Evolutionary conservation across 192 early-diverging fungal genomes (phyloP), one percentile per base, ranked within the genome.

Genomic region (Backusella westeae): DNA sequence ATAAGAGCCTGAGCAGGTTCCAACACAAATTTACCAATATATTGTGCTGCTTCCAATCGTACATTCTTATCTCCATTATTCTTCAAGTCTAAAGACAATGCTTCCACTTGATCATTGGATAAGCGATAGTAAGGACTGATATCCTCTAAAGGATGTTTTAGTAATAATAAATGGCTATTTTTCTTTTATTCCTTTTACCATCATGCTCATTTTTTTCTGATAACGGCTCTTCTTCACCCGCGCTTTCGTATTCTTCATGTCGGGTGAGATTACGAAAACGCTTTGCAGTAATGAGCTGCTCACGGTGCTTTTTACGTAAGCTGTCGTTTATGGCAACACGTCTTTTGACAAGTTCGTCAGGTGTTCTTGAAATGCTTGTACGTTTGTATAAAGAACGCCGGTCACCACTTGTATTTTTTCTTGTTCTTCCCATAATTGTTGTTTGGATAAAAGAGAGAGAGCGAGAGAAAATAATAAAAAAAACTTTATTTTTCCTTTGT

Each of bases 221-320:
- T 14, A 26, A 3, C 0, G 70, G 70, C 15, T 73, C 72, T 32
- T 73, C 53, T 73, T 73, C 72, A 15, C 49, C 46, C n/a, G 34
- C 69, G 74, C 49, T 72, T 42, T 80, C 78, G 19, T 69, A 68
- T 39, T 78, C 73, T 76, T 85, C 79, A 69, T 74, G 63, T 23
- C 71, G 41, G 21, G 80, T 72, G 26, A 81, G 56, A 63, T 77
- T 69, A 56, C 86, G 85, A 39, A 90, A 88, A 8, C 92, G 81
- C 69, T 92, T 93, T 41, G 90, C 86, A 74, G 89, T 91, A 65
- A 92, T 87, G 14, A 92, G 76, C 59, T 91, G 90, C 70, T 93
- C 91, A 19, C 92, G 88, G 49, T 91, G 89, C 41, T 87, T 82
- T 42, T 87, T 87, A n/a, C 92, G 84, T 59, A 90, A 77, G 77